Evolutionary conservation across 495 filamentous ascomycete genomes (phyloP).

Genomic region (Daldinia concentrica): DNA sequence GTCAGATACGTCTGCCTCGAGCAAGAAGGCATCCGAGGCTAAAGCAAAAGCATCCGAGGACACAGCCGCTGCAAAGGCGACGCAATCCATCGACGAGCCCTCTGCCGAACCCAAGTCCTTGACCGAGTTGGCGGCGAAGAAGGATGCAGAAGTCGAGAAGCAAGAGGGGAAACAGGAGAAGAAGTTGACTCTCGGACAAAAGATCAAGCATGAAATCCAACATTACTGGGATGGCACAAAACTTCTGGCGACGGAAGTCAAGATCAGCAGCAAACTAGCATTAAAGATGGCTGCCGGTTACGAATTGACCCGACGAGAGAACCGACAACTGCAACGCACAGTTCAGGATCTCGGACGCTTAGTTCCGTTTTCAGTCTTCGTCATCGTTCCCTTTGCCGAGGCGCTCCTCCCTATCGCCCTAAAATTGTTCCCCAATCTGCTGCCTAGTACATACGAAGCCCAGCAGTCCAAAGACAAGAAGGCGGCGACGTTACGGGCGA

Average conservation of each 20-base stretch:
- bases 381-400: slow-evolving; percentile 97
- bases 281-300: slow-evolving; percentile 98
- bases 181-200: slow-evolving; percentile 88
- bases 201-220: slow-evolving; percentile 87
- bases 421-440: slow-evolving; percentile 93
- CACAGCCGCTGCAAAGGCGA: slow-evolving; percentile 45
- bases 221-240: slow-evolving; percentile 99
- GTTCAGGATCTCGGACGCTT: slow-evolving; percentile 92
- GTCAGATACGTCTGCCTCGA: slow-evolving; percentile 50
- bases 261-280: slow-evolving; percentile 88
- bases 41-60: slow-evolving; percentile 48
- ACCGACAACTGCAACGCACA: slow-evolving; percentile 90
- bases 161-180: slow-evolving; percentile 75
- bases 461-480: slow-evolving; percentile 90
- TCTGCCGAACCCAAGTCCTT: slow-evolving; percentile 43
- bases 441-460: slow-evolving; percentile 96
- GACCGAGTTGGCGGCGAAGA: slow-evolving; percentile 49
- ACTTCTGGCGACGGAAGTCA: slow-evolving; percentile 88
- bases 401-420: slow-evolving; percentile 92
- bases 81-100: slow-evolving; percentile 23
- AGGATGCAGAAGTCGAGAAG: slow-evolving; percentile 57
- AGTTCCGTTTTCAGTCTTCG: slow-evolving; percentile 95
- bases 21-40: slow-evolving; percentile 50
- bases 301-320: slow-evolving; percentile 92
- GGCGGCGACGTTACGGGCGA: slow-evolving; percentile 80